Evolutionary conservation across 306 rosid species (phyloP), one percentile per base, ranked within the genome.

Genomic region (Quercus rubra): DNA sequence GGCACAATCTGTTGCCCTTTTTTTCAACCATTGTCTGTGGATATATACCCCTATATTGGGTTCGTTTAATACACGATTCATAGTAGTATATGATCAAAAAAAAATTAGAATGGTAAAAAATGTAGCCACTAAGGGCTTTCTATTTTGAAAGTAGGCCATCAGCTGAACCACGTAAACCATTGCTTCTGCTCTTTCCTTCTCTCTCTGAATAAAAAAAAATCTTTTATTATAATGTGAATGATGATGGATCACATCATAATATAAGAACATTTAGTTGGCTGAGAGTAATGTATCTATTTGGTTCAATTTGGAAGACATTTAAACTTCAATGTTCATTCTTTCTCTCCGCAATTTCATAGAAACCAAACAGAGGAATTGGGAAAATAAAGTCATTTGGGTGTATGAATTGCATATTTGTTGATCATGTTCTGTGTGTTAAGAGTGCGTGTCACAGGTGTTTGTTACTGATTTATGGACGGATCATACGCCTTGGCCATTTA

Each of bases 401-500:
- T 21, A 18, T 18, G n/a, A 11, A 25, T 51, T 71, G 25, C 31
- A 3, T 23, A 57, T 77, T 73, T 84, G 76, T 74, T 80, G 73
- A 70, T 81, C 43, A 58, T 52, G 21, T 67, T 85, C 66, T 68
- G 61, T 73, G 49, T 70, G 71, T 78, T 75, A 86, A 82, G 82
- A 73, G 85, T 73, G 78, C 25, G 11, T 69, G 57, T 80, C 66
- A 46, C 92, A 94, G 98, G 98, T 94, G 76, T 94, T 94, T 83
- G 85, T 94, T 71, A 92, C 98, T 71, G 98, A 94, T 91, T 88
- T 94, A 71, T 94, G 98, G 98, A 52, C 98, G 62, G 97, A 94
- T 55, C 98, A 94, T 82, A 94, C 98, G 18, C 98, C 98, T 68
- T 94, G 98, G 98, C 98, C 98, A 7, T 94, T 94, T 79, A 94